phyloP scores from a whole-genome alignment of 768 basidiomycete species.

The Rhizopogon salebrosus region DNA sequence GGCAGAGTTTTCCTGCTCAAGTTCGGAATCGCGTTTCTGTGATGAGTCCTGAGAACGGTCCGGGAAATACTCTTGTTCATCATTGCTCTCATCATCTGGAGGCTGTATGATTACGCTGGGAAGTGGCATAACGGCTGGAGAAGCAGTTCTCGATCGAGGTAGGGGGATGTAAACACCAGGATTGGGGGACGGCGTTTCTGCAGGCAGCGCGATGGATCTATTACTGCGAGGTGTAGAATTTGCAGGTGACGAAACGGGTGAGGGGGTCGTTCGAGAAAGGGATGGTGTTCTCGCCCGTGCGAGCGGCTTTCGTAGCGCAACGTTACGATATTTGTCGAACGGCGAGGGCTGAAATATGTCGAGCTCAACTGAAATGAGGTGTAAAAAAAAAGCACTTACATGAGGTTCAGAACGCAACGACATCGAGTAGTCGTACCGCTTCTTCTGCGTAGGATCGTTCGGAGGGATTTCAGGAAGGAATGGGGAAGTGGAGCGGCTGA shows the following conservation, averaged over 20 bases:
- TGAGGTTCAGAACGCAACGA: constrained; percentile 59
- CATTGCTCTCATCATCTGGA: constrained; percentile 11
- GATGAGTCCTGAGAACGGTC: constrained; percentile 2
- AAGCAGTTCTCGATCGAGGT: constrained; percentile 45
- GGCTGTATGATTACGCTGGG: constrained; percentile 19
- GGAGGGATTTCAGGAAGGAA: constrained; percentile 33
- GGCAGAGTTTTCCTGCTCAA: constrained; percentile 18
- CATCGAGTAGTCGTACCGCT: constrained; percentile 49
- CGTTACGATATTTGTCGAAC: constrained; percentile 58
- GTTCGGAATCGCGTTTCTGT: constrained; percentile 19
- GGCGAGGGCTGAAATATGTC: constrained; percentile 48
- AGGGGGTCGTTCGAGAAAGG: constrained; percentile 56
- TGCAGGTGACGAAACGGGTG: constrained; percentile 52
- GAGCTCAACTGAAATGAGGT: neutral
- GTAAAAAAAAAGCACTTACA: constrained; percentile 30
- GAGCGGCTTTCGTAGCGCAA: constrained; percentile 49
- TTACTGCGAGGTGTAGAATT: constrained; percentile 63
- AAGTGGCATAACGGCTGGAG: constrained; percentile 37
- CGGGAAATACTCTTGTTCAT: constrained; percentile 6
- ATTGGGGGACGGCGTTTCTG: constrained; percentile 41
- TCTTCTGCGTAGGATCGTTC: constrained; percentile 40
- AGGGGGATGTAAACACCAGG: constrained; percentile 45
- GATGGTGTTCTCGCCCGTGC: constrained; percentile 60
- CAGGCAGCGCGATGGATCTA: constrained; percentile 36
- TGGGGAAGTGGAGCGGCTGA: constrained; percentile 51